A percentile compares a stretch with the other conserved stretches of the same genome.
phyloP scores from a whole-genome alignment of 164 flowering plant species.

The Nelumbo lutea region DNA sequence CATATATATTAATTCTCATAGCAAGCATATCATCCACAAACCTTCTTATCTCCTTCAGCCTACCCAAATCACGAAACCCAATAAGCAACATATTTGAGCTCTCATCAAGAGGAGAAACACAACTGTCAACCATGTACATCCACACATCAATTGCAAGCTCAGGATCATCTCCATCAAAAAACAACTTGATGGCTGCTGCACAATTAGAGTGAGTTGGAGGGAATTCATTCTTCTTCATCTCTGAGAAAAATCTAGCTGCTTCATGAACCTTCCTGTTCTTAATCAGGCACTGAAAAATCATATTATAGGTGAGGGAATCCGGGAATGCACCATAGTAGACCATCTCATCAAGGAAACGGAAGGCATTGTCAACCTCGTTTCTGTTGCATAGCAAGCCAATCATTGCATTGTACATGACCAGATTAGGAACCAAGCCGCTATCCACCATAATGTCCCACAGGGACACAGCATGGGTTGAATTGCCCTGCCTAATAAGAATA shows the following conservation, averaged over 20 bases:
- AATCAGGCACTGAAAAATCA: conserved; percentile 62
- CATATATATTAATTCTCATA: conserved; percentile 37
- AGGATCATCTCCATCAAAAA: conserved; percentile 62
- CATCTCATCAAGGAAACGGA: conserved; percentile 60
- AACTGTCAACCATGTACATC: conserved; percentile 50
- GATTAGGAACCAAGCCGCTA: conserved; percentile 56
- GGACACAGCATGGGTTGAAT: conserved; percentile 32
- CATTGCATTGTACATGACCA: conserved; percentile 59
- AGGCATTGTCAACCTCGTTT: conserved; percentile 40
- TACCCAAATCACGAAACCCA: conserved; percentile 45
- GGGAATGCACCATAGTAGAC: conserved; percentile 68
- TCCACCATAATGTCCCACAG: conserved; percentile 69
- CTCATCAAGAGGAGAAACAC: conserved; percentile 42
- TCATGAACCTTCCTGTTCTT: conserved; percentile 52
- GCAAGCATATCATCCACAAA: conserved; percentile 52
- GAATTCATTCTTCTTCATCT: conserved; percentile 71
- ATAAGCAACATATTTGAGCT: conserved; percentile 55
- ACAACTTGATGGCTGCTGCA: conserved; percentile 49
- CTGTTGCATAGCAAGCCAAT: conserved; percentile 55
- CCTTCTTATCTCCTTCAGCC: conserved; percentile 48
- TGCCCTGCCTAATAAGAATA: conserved; percentile 47
- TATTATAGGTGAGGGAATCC: conserved; percentile 57
- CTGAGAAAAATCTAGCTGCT: conserved; percentile 45
- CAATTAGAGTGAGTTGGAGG: conserved; percentile 54
- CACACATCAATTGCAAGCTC: conserved; percentile 64